These are phyloP conservation scores for Xylariaceae sp. DNA, from an alignment of 2,329 filamentous ascomycete genomes.

Conservation along the genomic window DNA sequence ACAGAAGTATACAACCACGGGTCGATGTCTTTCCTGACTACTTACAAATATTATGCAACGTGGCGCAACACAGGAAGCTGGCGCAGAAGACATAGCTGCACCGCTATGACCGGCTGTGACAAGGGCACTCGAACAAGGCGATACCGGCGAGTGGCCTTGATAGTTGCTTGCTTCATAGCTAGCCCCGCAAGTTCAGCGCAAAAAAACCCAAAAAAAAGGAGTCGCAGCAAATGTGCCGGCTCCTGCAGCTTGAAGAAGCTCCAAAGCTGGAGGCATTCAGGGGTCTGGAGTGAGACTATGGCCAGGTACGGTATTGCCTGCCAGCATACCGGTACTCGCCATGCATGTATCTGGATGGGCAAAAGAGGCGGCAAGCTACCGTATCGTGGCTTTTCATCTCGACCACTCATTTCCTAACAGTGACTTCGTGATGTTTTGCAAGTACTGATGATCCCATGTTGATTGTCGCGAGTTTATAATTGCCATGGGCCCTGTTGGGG, in stretches of 20 bases:
- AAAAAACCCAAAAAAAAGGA: too few species aligned
- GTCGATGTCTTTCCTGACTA: slow-evolving; percentile 5
- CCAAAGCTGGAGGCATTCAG: slow-evolving; percentile 11
- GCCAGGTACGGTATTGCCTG: slow-evolving; percentile 5
- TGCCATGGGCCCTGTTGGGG: too few species aligned
- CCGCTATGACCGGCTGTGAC: slow-evolving; percentile 2
- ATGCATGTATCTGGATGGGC: slow-evolving; percentile 27
- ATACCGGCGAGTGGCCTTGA: slow-evolving; percentile 8
- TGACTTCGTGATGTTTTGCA: background rate
- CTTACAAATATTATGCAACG: slow-evolving; percentile 26
- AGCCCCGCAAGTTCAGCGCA: slow-evolving; percentile 12
- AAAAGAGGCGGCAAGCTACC: slow-evolving; percentile 35
- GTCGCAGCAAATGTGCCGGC: slow-evolving; percentile 19
- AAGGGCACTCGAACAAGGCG: background rate
- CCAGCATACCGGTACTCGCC: slow-evolving; percentile 8
- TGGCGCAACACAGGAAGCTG: slow-evolving; percentile 8
- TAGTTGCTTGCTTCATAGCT: slow-evolving; percentile 11
- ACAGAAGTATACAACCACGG: slow-evolving; percentile 7
- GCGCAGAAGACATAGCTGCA: background rate
- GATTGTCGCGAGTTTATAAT: background rate
- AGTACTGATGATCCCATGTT: background rate
- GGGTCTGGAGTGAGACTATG: slow-evolving; percentile 12
- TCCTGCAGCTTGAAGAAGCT: slow-evolving; percentile 17
- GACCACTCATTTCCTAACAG: slow-evolving; percentile 15
- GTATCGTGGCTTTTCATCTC: slow-evolving; percentile 36